A percentile compares a stretch with the other conserved stretches of the same genome.
Evolutionary conservation across 169 alveolate species (phyloP).

Genomic region (Eimeria sp.): DNA sequence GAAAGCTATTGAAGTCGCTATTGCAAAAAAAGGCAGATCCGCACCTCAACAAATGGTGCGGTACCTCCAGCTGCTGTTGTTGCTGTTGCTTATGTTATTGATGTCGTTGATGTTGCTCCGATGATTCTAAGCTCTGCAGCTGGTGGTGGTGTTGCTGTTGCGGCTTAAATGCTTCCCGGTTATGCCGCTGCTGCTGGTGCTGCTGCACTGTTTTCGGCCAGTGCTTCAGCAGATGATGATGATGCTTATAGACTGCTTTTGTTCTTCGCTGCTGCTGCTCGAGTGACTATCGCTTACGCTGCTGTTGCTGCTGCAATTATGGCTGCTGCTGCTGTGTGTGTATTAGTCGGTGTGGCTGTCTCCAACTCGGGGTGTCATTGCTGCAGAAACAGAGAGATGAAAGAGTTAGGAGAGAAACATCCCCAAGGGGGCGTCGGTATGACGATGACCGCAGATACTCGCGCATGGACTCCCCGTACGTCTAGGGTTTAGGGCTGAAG

Average conservation of each 20-base stretch:
- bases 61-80: background rate
- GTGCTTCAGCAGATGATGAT: background rate
- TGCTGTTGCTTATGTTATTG: no score
- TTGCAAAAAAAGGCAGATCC: conserved; percentile 82
- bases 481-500: conserved; percentile 13
- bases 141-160: no score
- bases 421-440: conserved; percentile 55
- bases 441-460: conserved; percentile 40
- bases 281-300: background rate
- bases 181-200: background rate
- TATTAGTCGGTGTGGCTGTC: background rate
- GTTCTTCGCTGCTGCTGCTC: background rate
- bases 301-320: background rate
- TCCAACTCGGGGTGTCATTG: background rate
- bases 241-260: background rate
- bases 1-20: conserved; percentile 74
- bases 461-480: conserved; percentile 59
- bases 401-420: background rate
- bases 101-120: no score
- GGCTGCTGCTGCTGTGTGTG: background rate
- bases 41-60: conserved; percentile 82
- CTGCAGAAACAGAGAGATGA: conserved; percentile 51
- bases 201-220: background rate
- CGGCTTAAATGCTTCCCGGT: no score
- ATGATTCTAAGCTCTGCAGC: no score